Base-by-base conservation (phyloP, 1,139 yeast species). In the Debaryomyces udenii region DNA sequence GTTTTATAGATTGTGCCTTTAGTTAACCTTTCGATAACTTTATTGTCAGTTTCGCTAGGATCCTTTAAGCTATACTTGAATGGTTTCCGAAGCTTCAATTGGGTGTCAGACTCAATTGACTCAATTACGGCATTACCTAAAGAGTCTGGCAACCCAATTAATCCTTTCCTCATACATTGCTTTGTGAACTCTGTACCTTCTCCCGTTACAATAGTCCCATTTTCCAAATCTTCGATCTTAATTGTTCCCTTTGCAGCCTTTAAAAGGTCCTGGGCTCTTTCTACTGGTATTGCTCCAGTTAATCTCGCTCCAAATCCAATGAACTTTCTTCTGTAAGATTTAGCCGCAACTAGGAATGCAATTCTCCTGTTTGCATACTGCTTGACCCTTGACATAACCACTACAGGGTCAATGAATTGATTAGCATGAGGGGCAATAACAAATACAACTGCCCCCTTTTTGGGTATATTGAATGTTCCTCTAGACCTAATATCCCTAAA, bases 261-360 rank as follows among this genome's bases (percentile, higher is more conserved):
- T 46, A 85, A 60, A 40, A 80, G 62, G 57, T 85, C 93, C 59
- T 84, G 91, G 2, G 88, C 83, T 52, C 91, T 64, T 42, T 83
- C 85, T 13, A 85, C 91, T 0, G 90, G 89, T 31, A 84, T 83
- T 2, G 87, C 80, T 35, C 81, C 76, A 2, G 83, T 74, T 50
- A 81, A 62, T 42, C 69, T 64, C 7, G 89, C 81, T 43, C 80
- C 66, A 2, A 74, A 57, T 2, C 89, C 88, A 42, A 85, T 73
- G 37, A 80, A 63, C 36, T 57, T 59, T 17, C 72, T 64, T 43
- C 77, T 67, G 52, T 78, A 78, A 3, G 88, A 80, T 14, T 75
- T 72, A 18, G 83, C 86, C 2, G 93, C 93, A 41, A 83, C 81
- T 43, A 81, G 68, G 45, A 80, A 74, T 14, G 81, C 62, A 3